Evolutionary conservation across 2,329 filamentous ascomycete species (phyloP), one percentile per base, ranked within the genome.

Genomic region (Xylariaceae sp.): DNA sequence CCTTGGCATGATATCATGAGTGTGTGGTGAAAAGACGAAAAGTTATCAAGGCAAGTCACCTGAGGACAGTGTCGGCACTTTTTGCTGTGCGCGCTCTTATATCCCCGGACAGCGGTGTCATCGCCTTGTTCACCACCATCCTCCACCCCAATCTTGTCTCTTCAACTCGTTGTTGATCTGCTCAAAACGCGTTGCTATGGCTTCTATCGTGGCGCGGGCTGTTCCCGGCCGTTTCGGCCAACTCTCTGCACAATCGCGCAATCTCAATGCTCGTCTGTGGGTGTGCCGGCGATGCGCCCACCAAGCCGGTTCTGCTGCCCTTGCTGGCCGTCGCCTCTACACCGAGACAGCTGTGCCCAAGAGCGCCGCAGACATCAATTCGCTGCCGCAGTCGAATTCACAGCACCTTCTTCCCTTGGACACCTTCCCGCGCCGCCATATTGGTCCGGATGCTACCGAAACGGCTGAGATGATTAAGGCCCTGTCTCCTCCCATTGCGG

Each of bases 351-450:
- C 50, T 14, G 42, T 47, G 14, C 36, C 45, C 6, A 32, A 25
- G 20, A 47, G 41, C 27, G 44, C 44, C 14, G 44, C 47, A 29
- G 43, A 54, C 39, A 45, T 54, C 16, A 54, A 57, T 33, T 44
- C 46, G 21, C 45, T 55, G 23, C 56, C 56, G 40, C 55, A 55
- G 38, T 55, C 8, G 45, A 35, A 27, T 45, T 47, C 40, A 21
- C 38, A 46, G 44, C 50, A 44, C 36, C 45, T 38, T 63, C 61
- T 54, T 49, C 55, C 60, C 16, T 70, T 80, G 46, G 80, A 85
- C 61, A 80, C 80, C 33, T 95, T 95, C 61, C 76, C 86, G 44
- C 78, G 85, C 47, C 82, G 92, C 39, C 92, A 96, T 69, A 95
- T 96, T 69, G 91, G 91, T 1, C 90, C 90, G 3, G 83, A 85